phyloP scores from a whole-genome alignment of 2,329 filamentous ascomycete species.

The Exophiala dermatitidis region DNA sequence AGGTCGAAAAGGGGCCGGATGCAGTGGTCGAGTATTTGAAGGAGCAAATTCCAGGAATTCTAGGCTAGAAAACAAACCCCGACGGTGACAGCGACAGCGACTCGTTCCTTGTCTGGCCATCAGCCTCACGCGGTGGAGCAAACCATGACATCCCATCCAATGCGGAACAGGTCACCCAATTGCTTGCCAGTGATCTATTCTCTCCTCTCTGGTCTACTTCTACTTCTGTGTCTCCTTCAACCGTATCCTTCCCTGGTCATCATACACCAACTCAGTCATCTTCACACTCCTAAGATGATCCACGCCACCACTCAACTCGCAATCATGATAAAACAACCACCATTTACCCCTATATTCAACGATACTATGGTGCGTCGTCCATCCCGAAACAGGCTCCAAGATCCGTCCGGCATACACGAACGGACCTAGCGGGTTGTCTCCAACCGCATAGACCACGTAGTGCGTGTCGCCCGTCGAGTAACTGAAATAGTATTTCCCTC shows the following conservation, averaged over 20 bases:
- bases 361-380: slow-evolving; percentile 76
- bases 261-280: slow-evolving; percentile 56
- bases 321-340: slow-evolving; percentile 73
- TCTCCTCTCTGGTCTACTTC: no score
- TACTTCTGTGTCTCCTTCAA: slow-evolving; percentile 16
- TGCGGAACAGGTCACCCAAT: no score
- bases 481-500: slow-evolving; percentile 64
- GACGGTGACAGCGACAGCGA: no score
- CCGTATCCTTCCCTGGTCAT: slow-evolving; percentile 12
- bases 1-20: slow-evolving; percentile 37
- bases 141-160: no score
- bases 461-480: slow-evolving; percentile 75
- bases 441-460: slow-evolving; percentile 62
- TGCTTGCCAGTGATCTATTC: no score
- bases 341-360: slow-evolving; percentile 65
- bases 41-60: slow-evolving; percentile 34
- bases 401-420: slow-evolving; percentile 67
- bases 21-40: slow-evolving; percentile 37
- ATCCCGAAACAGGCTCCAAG: slow-evolving; percentile 67
- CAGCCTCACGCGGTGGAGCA: no score
- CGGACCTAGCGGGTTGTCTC: slow-evolving; percentile 59
- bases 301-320: slow-evolving; percentile 59
- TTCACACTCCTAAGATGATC: slow-evolving; percentile 68
- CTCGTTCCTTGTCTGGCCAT: no score
- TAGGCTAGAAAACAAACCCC: slow-evolving; percentile 18